Base-by-base conservation (phyloP, 768 basidiomycete species). In the Chalciporus piperatus region DNA sequence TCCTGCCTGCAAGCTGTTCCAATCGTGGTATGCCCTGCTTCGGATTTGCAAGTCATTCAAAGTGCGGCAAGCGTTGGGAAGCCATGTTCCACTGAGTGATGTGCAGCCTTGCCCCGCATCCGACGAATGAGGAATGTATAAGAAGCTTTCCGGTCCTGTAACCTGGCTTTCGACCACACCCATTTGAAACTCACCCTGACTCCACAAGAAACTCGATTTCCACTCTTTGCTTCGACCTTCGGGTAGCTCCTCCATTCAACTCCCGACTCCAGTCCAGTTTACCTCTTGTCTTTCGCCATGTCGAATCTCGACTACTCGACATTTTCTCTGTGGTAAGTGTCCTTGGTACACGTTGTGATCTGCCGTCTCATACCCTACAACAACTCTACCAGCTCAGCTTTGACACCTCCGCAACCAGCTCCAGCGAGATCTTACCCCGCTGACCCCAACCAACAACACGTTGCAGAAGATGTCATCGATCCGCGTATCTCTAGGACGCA, bases 21-120 rank as follows among this genome's bases (percentile, higher is more conserved):
- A 58, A 63, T 67, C 65, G 56, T 66, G 57, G 59, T 63, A 51
- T 66, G 55, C 65, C 65, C 59, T 67, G 57, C 65, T 62, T 54
- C 61, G 63, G 59, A 63, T 67, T 66, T 65, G 63, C 65, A 62
- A 55, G 65, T 50, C 63, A 62, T 48, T 51, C 55, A 49, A 46
- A 55, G 59, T 51, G 60, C 54, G 58, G 65, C 63, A 60, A 57
- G 61, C 59, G 41, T 63, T 58, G 63, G 59, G 48, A 52, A 8
- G 64, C 59, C 64, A 65, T 65, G 61, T 66, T 63, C 45, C 60
- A 43, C 51, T 58, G 54, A 44, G 13, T 48, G 19, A 28, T 60
- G n/a, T 60, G 45, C 56, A 33, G 51, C 48, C 52, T 55, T 45
- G 56, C 52, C 63, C 64, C 59, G 59, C 61, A 52, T 49, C 54